Evolutionary conservation across 805 yeast species (phyloP), one percentile per base, ranked within the genome.

Genomic region (Candida ulmi): DNA sequence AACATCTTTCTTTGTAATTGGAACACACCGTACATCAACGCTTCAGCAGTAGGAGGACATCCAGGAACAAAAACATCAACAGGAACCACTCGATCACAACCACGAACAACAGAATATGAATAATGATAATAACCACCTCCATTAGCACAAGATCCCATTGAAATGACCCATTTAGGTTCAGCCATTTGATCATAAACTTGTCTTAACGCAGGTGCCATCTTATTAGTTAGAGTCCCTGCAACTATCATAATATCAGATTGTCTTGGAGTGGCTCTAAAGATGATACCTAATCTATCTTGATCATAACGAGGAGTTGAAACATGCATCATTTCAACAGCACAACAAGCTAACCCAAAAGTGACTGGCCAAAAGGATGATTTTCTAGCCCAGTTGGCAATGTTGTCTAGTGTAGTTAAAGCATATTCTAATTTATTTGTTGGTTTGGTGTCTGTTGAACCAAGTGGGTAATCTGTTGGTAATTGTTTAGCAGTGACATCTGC

Each of bases 291-390:
- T 62, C 95, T 78, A 69, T 86, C 95, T 67, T 87, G 95, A 65
- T 86, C 95, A 63, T 86, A 86, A 58, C 95, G 73, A 45, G 95
- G 95, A 42, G 95, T 79, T 19, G 95, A 86, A 29, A 83, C 84
- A 61, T 86, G 95, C 95, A 86, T 86, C 95, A 86, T 86, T 66
- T 86, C 95, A 31, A 86, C 95, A 45, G 95, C 95, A 70, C 95
- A 86, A 66, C 95, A 86, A 8, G 95, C 95, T 57, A 86, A 70
- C 26, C 95, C 95, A 63, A 86, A 86, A 28, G 95, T 86, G 34
- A 85, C 90, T 8, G 95, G 95, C 95, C 95, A 86, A 62, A 86
- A 86, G 2, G 93, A 83, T 21, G 95, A 87, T 59, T 84, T 88
- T 63, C 95, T 76, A 2, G 91, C 95, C 95, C 95, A 86, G 68